phyloP scores from a whole-genome alignment of 2,329 filamentous ascomycete species.

The Plectosphaerella plurivora region DNA sequence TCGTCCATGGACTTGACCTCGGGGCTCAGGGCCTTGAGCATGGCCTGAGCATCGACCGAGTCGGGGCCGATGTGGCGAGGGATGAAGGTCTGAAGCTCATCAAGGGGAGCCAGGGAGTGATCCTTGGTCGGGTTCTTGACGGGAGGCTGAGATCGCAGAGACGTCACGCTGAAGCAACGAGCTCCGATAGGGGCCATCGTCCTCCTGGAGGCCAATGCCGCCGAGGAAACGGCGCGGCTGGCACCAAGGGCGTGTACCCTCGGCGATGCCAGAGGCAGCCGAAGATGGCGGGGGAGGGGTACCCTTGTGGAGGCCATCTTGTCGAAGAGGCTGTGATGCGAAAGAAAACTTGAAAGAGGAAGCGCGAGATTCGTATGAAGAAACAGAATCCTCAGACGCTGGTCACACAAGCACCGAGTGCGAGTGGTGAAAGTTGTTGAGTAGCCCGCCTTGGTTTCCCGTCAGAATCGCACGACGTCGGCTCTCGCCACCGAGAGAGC shows the following conservation, averaged over 20 bases:
- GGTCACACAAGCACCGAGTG: too few relatives aligned
- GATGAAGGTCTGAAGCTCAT: slow-evolving; percentile 60
- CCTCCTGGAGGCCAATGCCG: not conserved
- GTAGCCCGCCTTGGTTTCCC: not conserved
- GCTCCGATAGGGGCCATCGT: not conserved
- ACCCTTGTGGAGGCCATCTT: slow-evolving; percentile 12
- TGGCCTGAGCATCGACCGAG: slow-evolving; percentile 62
- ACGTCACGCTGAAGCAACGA: not conserved
- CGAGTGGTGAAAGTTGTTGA: too few relatives aligned
- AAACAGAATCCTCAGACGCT: too few relatives aligned
- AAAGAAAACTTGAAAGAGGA: not conserved
- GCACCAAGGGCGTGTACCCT: slow-evolving; percentile 2
- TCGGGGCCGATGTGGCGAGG: slow-evolving; percentile 85
- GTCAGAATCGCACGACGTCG: not conserved
- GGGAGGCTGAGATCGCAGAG: not conserved
- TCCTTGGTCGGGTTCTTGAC: slow-evolving; percentile 6
- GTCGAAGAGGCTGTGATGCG: not conserved
- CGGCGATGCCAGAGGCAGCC: slow-evolving; percentile 9
- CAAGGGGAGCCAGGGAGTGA: slow-evolving; percentile 12
- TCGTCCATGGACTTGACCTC: slow-evolving; percentile 70
- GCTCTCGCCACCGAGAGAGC: not conserved
- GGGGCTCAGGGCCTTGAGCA: slow-evolving; percentile 77
- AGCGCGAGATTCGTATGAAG: not conserved
- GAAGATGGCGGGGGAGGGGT: slow-evolving; percentile 12
- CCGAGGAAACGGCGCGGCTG: not conserved